Evolutionary conservation across 2,329 filamentous ascomycete genomes (phyloP).

Genomic region (Aureobasidium musti): DNA sequence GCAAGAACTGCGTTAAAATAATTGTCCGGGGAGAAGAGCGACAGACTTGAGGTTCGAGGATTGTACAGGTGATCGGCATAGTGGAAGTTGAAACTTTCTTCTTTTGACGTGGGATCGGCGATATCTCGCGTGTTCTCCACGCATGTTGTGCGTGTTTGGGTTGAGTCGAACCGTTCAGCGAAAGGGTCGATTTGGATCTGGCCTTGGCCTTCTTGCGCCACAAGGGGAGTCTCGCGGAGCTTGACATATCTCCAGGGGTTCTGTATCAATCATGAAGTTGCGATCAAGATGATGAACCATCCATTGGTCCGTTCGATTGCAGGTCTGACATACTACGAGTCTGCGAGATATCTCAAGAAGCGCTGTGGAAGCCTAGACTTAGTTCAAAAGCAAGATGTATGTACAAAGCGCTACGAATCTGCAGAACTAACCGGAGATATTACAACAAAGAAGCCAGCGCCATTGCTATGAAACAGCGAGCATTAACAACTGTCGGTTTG

Average conservation of each 20-base stretch:
- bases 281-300: too few relatives aligned
- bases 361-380: background rate
- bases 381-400: background rate
- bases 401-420: background rate
- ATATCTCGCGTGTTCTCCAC: background rate
- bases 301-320: background rate
- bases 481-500: background rate
- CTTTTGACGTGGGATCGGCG: slow-evolving; percentile 2
- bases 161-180: background rate
- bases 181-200: background rate
- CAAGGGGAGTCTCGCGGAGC: background rate
- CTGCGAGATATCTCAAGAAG: background rate
- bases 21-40: background rate
- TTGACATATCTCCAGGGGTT: background rate
- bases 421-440: background rate
- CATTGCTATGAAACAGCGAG: slow-evolving; percentile 16
- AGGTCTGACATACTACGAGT: too few relatives aligned
- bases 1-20: background rate
- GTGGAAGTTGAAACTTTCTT: background rate
- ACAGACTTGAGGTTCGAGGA: background rate
- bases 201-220: background rate
- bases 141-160: background rate
- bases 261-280: background rate
- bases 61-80: slow-evolving; percentile 1
- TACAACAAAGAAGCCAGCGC: slow-evolving; percentile 1